A percentile compares a stretch with the other conserved stretches of the same genome.
phyloP scores from a whole-genome alignment of 345 rosid genomes.

The Pistacia vera region DNA sequence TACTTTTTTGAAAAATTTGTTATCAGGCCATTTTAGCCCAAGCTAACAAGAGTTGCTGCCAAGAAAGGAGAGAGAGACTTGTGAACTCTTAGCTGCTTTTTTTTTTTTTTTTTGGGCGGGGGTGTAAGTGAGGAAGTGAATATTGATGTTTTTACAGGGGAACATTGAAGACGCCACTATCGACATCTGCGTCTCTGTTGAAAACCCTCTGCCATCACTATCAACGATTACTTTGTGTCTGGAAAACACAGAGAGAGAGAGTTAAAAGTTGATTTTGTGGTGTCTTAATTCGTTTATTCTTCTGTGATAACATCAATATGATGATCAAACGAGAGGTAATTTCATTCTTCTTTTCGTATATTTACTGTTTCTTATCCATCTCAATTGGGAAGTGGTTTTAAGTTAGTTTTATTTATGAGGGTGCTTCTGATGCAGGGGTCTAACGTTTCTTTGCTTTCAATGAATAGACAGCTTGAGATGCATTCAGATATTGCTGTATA shows the following conservation, averaged over 20 bases:
- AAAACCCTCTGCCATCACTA: constrained; percentile 21
- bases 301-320: not conserved
- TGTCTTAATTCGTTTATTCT: too few relatives aligned
- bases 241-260: not conserved
- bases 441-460: too few relatives aligned
- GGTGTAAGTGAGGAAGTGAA: not conserved
- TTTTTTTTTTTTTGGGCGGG: constrained; percentile 1
- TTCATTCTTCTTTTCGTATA: not conserved
- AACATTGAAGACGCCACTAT: constrained; percentile 62
- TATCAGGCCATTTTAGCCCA: constrained; percentile 43
- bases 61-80: constrained; percentile 40
- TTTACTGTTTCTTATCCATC: too few relatives aligned
- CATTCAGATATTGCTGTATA: too few relatives aligned
- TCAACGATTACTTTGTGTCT: too few relatives aligned
- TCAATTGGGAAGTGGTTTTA: not conserved
- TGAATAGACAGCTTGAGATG: too few relatives aligned
- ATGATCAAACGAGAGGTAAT: not conserved
- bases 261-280: not conserved
- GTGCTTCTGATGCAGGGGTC: too few relatives aligned
- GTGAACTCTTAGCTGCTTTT: not conserved
- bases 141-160: constrained; percentile 31
- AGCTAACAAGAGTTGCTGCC: constrained; percentile 35
- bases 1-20: constrained; percentile 10
- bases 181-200: constrained; percentile 66
- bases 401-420: too few relatives aligned